phyloP scores from a whole-genome alignment of 202 grass and related monocot species.

The Setaria italica region DNA sequence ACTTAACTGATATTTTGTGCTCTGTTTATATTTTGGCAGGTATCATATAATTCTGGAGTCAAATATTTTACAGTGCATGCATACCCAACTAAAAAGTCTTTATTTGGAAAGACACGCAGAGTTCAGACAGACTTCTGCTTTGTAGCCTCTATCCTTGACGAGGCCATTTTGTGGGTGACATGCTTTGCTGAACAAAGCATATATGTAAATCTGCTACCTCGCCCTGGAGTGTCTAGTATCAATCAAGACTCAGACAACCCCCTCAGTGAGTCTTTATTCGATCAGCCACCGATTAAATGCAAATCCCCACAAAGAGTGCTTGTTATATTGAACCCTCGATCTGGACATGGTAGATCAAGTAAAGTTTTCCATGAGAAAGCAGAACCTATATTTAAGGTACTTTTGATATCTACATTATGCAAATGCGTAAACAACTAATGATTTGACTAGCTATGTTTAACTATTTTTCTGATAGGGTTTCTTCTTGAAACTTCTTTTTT shows the following conservation, averaged over 20 bases:
- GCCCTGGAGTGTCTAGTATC: slow-evolving; percentile 57
- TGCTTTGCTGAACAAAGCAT: slow-evolving; percentile 93
- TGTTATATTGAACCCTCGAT: slow-evolving; percentile 97
- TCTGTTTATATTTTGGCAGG: slow-evolving; percentile 57
- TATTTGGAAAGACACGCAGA: slow-evolving; percentile 69
- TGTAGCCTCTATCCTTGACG: slow-evolving; percentile 71
- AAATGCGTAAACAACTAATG: slow-evolving; percentile 9
- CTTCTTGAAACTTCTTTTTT: slow-evolving; percentile 17
- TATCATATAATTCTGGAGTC: slow-evolving; percentile 74
- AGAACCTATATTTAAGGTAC: slow-evolving; percentile 98
- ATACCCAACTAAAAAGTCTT: slow-evolving; percentile 77
- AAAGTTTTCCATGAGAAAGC: slow-evolving; percentile 95
- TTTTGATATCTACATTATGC: slow-evolving; percentile 30
- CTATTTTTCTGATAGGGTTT: slow-evolving; percentile 26
- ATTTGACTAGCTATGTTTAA: background rate
- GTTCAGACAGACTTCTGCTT: slow-evolving; percentile 81
- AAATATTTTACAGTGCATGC: slow-evolving; percentile 85
- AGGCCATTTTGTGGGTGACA: slow-evolving; percentile 79
- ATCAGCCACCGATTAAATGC: slow-evolving; percentile 81
- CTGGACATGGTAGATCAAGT: slow-evolving; percentile 90
- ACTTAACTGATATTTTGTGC: slow-evolving; percentile 34
- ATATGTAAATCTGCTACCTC: slow-evolving; percentile 74
- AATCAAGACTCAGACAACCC: slow-evolving; percentile 62
- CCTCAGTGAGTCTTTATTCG: slow-evolving; percentile 63
- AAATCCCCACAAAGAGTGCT: slow-evolving; percentile 78